phyloP scores from a whole-genome alignment of 1,284 basidiomycete species.

The Irpex sp. region DNA sequence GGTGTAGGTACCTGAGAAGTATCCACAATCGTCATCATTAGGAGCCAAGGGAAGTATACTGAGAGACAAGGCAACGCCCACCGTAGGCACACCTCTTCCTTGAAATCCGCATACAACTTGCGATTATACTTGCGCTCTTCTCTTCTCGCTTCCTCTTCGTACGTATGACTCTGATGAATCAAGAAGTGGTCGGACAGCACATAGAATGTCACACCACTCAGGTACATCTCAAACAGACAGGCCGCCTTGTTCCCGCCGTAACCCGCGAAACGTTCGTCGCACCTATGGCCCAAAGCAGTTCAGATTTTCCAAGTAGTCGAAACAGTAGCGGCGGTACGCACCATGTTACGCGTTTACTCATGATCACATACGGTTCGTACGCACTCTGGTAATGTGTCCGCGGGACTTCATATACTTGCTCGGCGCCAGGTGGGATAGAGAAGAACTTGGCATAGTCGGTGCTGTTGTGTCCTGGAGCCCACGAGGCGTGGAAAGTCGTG shows the following conservation, averaged over 20 bases:
- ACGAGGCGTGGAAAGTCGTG: slow-evolving; percentile 72
- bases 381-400: slow-evolving; percentile 61
- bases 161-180: slow-evolving; percentile 79
- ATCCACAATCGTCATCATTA: no score
- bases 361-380: slow-evolving; percentile 84
- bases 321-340: slow-evolving; percentile 24
- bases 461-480: slow-evolving; percentile 76
- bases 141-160: slow-evolving; percentile 70
- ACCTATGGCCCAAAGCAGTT: slow-evolving; percentile 42
- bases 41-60: no score
- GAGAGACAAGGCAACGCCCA: slow-evolving; percentile 21
- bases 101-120: slow-evolving; percentile 74
- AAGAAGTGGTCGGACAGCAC: slow-evolving; percentile 84
- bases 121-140: slow-evolving; percentile 76
- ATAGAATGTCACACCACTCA: slow-evolving; percentile 70
- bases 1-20: slow-evolving; percentile 34
- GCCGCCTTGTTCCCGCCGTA: slow-evolving; percentile 76
- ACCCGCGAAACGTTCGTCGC: slow-evolving; percentile 86
- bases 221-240: slow-evolving; percentile 62
- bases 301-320: slow-evolving; percentile 1
- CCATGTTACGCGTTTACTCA: slow-evolving; percentile 74
- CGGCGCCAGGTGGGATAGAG: slow-evolving; percentile 43
- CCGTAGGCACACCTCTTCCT: slow-evolving; percentile 70
- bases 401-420: slow-evolving; percentile 70
- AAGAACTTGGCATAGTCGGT: slow-evolving; percentile 76